Evolutionary conservation across 164 flowering plant genomes (phyloP).

Genomic region (Annona cherimola): DNA sequence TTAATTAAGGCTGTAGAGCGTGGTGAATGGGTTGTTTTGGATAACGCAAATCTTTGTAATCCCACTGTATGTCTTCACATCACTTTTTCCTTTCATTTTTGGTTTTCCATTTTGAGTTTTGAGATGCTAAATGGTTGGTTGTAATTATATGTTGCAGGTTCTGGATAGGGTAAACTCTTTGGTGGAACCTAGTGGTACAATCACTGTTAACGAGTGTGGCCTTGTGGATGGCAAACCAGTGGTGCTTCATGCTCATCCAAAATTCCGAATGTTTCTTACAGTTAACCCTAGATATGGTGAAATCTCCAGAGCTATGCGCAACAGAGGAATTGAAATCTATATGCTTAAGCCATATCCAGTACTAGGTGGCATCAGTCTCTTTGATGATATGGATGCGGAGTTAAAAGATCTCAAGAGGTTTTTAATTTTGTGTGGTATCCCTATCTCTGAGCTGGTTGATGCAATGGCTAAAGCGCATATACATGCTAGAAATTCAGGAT

Average conservation of each 20-base stretch:
- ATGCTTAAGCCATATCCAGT: constrained; percentile 73
- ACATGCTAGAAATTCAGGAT: constrained; percentile 54
- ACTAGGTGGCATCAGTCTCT: constrained; percentile 20
- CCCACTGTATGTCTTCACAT: constrained; percentile 62
- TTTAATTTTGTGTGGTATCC: constrained; percentile 65
- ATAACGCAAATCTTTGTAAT: constrained; percentile 94
- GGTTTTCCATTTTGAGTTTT: background rate
- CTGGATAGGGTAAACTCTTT: constrained; percentile 97
- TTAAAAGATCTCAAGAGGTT: constrained; percentile 56
- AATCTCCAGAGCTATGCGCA: constrained; percentile 96
- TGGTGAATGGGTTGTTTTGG: constrained; percentile 97
- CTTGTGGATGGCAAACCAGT: constrained; percentile 78
- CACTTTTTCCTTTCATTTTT: background rate
- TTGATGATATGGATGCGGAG: constrained; percentile 31
- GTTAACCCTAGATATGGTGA: constrained; percentile 86
- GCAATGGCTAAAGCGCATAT: constrained; percentile 75
- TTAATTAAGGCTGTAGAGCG: constrained; percentile 81
- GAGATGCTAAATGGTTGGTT: background rate
- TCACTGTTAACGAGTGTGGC: constrained; percentile 91
- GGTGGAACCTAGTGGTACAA: constrained; percentile 79
- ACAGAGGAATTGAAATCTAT: constrained; percentile 90
- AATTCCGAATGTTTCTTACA: constrained; percentile 86
- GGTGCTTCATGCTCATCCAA: constrained; percentile 66
- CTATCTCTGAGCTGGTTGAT: constrained; percentile 48
- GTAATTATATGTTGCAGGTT: constrained; percentile 38